Evolutionary conservation across 1,284 basidiomycete species (phyloP), one percentile per base, ranked within the genome.

Genomic region (Agaricales sp.): DNA sequence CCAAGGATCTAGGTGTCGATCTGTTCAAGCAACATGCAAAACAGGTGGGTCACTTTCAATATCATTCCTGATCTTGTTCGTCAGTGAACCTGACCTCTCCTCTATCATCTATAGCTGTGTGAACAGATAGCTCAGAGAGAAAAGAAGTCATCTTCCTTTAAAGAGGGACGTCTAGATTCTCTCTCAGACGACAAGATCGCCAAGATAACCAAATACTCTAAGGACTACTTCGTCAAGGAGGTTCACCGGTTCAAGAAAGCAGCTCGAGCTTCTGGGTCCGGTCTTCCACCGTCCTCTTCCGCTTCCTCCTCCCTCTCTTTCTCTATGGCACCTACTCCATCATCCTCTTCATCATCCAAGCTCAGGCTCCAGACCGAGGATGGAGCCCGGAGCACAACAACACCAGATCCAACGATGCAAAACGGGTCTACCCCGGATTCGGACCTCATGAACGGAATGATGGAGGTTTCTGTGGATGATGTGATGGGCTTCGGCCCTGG

Each of bases 11-110:
- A 67, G 85, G 90, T 50, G 78, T 81, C 50, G 92, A 96, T 3
- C 67, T 75, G 48, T 98, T 99, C 75, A 99, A 99, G 74, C 86
- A 85, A 60, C 83, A 96, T 61, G 95, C 96, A 3, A 92, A 92
- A 61, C 92, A 98, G 77, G 93, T 92, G 55, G 55, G 76, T 67
- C 3, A 14, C 4, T 37, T 49, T 44, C 30, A 37, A 50, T n/a
- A n/a, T n/a, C n/a, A n/a, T 41, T 45, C 46, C 39, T 53, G 55
- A 19, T 11, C 23, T 38, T 12, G n/a, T n/a, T n/a, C n/a, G n/a
- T n/a, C n/a, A n/a, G n/a, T n/a, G n/a, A n/a, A n/a, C 4, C 24
- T 49, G 26, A 30, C 26, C 6, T 30, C 26, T 19, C 35, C 47
- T 35, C 39, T 24, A 46, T 39, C 50, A 22, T 14, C 16, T 45